Conservation (phyloP, 768 basidiomycete genomes). For the Phanerodontia chrysosporium region DNA sequence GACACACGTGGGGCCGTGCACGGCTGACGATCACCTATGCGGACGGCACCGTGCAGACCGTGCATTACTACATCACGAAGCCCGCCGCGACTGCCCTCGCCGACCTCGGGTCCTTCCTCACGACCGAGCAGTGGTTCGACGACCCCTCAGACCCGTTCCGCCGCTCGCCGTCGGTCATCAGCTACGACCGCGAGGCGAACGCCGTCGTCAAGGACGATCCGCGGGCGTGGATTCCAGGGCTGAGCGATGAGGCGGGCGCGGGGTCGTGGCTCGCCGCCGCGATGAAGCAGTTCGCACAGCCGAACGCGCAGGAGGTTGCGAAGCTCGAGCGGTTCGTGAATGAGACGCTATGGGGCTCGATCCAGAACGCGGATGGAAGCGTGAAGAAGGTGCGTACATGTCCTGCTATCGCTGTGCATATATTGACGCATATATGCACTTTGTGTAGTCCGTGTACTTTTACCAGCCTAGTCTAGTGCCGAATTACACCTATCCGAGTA, state of each 20-base stretch:
- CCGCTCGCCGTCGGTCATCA: slow-evolving; percentile 50
- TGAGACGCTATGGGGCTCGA: slow-evolving; percentile 42
- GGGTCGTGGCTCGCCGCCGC: slow-evolving; percentile 54
- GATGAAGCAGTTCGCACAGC: slow-evolving; percentile 55
- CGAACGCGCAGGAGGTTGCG: slow-evolving; percentile 47
- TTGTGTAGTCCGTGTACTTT: slow-evolving; percentile 43
- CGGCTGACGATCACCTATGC: slow-evolving; percentile 45
- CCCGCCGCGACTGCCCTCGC: slow-evolving; percentile 39
- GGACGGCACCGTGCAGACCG: slow-evolving; percentile 48
- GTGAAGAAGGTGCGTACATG: slow-evolving; percentile 42
- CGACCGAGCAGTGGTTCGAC: slow-evolving; percentile 51
- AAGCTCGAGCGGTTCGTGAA: slow-evolving; percentile 49
- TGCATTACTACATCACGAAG: slow-evolving; percentile 49
- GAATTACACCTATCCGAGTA: slow-evolving; percentile 43
- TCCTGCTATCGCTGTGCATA: background rate
- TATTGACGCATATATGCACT: background rate
- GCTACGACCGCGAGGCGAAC: slow-evolving; percentile 49
- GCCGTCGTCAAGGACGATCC: slow-evolving; percentile 47
- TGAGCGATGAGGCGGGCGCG: slow-evolving; percentile 58
- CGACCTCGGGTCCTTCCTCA: slow-evolving; percentile 52
- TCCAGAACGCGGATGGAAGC: slow-evolving; percentile 50
- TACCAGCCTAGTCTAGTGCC: slow-evolving; percentile 44
- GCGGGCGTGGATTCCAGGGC: slow-evolving; percentile 55
- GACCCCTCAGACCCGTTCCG: slow-evolving; percentile 46
- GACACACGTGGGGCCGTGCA: slow-evolving; percentile 42